phyloP scores from a whole-genome alignment of 2,329 filamentous ascomycete genomes.

The Trichoderma aggressivum region DNA sequence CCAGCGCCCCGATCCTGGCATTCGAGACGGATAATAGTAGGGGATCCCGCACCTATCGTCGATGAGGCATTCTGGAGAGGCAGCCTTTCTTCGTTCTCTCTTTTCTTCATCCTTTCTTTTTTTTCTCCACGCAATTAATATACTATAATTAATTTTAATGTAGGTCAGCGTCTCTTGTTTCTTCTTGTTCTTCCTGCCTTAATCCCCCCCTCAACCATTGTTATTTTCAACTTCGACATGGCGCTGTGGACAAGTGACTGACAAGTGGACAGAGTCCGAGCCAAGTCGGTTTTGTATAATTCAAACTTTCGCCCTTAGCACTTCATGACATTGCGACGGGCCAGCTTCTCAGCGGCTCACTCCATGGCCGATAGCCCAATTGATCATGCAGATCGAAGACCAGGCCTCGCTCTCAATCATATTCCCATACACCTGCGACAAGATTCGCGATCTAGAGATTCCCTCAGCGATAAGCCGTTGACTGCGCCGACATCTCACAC shows the following conservation, averaged over 20 bases:
- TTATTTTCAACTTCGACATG: neutral
- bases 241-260: neutral
- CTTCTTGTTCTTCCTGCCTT: neutral
- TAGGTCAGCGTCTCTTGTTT: neutral
- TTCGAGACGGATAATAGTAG: neutral
- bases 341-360: constrained; percentile 11
- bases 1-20: constrained; percentile 1
- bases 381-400: constrained; percentile 16
- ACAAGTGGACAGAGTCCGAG: neutral
- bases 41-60: neutral
- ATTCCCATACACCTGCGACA: constrained; percentile 17
- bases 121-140: neutral
- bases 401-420: constrained; percentile 6
- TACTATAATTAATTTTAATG: neutral
- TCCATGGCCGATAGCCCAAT: constrained; percentile 20
- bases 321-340: constrained; percentile 5
- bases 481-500: constrained; percentile 19
- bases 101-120: neutral
- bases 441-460: constrained; percentile 15
- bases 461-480: constrained; percentile 22
- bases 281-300: neutral
- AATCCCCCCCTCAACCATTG: neutral
- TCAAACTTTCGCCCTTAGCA: neutral
- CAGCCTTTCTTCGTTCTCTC: constrained; percentile 8
- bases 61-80: constrained; percentile 9